phyloP scores from a whole-genome alignment of 1,284 basidiomycete genomes.

The Fomitiporia mediterranea region DNA sequence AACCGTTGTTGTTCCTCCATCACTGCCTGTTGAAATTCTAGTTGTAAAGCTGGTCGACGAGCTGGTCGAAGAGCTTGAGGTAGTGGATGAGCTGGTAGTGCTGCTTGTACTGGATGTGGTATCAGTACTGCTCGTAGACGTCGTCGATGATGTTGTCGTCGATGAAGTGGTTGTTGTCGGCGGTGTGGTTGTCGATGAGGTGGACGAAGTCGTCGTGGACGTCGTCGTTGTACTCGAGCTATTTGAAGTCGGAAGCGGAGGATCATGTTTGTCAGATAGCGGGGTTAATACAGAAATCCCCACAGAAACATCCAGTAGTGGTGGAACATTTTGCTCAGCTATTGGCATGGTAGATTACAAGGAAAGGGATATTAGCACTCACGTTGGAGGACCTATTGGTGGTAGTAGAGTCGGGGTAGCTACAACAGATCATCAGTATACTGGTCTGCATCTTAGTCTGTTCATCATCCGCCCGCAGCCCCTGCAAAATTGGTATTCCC shows the following conservation, averaged over 20 bases:
- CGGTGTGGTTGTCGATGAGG: not conserved
- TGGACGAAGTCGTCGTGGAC: not conserved
- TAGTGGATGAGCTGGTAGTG: conserved; percentile 21
- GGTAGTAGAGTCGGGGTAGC: not conserved
- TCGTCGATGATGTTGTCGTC: conserved; percentile 5
- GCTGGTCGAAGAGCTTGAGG: conserved; percentile 14
- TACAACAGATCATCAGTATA: conserved; percentile 1
- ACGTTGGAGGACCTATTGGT: not conserved
- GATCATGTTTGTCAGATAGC: not conserved
- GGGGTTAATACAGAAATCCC: not conserved
- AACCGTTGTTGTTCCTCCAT: conserved; percentile 14
- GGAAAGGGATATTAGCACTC: not conserved
- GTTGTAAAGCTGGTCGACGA: conserved; percentile 14
- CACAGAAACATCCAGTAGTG: not conserved
- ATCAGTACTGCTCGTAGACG: not conserved
- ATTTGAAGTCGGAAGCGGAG: not conserved
- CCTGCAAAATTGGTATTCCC: not conserved
- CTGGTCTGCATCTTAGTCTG: not conserved
- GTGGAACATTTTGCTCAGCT: not conserved
- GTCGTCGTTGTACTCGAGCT: not conserved
- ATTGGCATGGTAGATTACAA: not conserved
- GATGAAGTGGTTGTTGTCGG: not conserved
- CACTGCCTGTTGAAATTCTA: conserved; percentile 13
- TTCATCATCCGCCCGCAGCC: not conserved
- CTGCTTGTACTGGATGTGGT: conserved; percentile 21